Percentiles rank a stretch among this genome's conserved stretches.
Evolutionary conservation across 148 eudicot genomes (phyloP).

Genomic region (Bassia scoparia): DNA sequence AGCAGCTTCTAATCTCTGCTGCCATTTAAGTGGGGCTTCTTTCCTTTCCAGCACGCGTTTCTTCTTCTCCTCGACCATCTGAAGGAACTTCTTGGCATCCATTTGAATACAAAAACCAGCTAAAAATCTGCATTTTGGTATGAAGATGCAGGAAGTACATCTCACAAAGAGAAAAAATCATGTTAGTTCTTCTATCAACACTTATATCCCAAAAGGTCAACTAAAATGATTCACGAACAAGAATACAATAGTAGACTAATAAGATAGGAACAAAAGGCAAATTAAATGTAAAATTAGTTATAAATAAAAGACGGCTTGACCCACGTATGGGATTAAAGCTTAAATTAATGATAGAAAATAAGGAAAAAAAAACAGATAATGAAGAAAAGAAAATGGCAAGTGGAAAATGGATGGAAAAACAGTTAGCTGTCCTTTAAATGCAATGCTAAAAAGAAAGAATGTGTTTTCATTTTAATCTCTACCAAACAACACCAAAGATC

Average conservation of each 20-base stretch:
- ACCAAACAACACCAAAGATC: too few relatives aligned
- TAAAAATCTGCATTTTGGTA: conserved; percentile 93
- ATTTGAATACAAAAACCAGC: conserved; percentile 58
- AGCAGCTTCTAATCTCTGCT: conserved; percentile 89
- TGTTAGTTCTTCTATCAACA: conserved; percentile 75
- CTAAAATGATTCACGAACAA: neutral
- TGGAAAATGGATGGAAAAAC: too few relatives aligned
- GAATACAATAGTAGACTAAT: neutral
- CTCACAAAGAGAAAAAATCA: conserved; percentile 90
- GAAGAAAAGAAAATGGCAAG: too few relatives aligned
- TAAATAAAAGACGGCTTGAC: neutral
- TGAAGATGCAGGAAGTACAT: conserved; percentile 97
- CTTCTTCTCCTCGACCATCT: conserved; percentile 90
- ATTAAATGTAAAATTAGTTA: neutral
- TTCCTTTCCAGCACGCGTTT: conserved; percentile 68
- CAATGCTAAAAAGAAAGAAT: too few relatives aligned
- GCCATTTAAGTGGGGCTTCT: conserved; percentile 94
- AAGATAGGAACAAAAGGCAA: neutral
- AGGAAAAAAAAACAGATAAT: too few relatives aligned
- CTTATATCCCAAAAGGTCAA: neutral
- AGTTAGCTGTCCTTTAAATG: too few relatives aligned
- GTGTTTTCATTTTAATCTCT: too few relatives aligned
- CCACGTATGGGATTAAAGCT: too few relatives aligned
- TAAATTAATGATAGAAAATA: too few relatives aligned
- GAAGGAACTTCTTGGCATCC: conserved; percentile 95